phyloP scores from a whole-genome alignment of 305 asterid genomes.

The Rubia occidens region DNA sequence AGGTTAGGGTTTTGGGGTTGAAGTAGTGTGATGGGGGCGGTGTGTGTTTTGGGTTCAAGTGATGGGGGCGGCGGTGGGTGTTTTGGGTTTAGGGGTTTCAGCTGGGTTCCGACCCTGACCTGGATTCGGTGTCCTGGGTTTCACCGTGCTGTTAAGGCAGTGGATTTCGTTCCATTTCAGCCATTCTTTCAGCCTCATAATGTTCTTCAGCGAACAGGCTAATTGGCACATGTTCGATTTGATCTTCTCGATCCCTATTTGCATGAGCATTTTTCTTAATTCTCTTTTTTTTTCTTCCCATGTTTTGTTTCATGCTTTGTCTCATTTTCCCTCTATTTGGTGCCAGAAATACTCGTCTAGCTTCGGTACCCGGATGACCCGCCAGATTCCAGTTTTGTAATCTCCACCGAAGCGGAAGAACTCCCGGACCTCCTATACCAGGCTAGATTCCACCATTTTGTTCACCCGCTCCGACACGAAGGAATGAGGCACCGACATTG shows the following conservation, averaged over 20 bases:
- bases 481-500: slow-evolving; percentile 28
- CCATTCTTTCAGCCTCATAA: slow-evolving; percentile 53
- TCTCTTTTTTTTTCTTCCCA: too few species aligned
- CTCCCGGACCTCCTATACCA: slow-evolving; percentile 44
- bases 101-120: too few species aligned
- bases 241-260: slow-evolving; percentile 33
- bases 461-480: slow-evolving; percentile 59
- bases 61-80: too few species aligned
- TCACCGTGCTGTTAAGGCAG: background rate
- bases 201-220: slow-evolving; percentile 45
- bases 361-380: slow-evolving; percentile 70
- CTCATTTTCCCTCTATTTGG: slow-evolving; percentile 10
- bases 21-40: too few species aligned
- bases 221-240: slow-evolving; percentile 45
- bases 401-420: slow-evolving; percentile 42
- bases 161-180: slow-evolving; percentile 75
- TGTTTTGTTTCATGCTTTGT: background rate
- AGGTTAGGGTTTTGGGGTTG: too few species aligned
- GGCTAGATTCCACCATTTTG: slow-evolving; percentile 44
- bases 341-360: slow-evolving; percentile 35
- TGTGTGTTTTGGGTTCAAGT: too few species aligned
- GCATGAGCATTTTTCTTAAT: slow-evolving; percentile 19
- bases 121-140: too few species aligned
- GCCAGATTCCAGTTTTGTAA: slow-evolving; percentile 46
- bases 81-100: too few species aligned